Conservation (phyloP, 2,329 filamentous ascomycete genomes). For the Microsporum canis region DNA sequence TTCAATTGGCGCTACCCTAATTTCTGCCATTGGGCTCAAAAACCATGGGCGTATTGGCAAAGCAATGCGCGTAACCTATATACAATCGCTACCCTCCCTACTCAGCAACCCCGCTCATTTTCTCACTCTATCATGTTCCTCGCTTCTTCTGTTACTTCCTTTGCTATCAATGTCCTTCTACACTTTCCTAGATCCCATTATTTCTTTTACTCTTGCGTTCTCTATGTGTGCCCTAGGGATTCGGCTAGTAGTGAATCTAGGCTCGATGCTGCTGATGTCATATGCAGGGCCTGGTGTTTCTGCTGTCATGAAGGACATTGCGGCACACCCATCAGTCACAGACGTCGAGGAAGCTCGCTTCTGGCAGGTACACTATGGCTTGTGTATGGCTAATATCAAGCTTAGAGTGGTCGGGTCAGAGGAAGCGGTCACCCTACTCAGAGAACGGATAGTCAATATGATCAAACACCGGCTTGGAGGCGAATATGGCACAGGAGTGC, state of each 20-base stretch:
- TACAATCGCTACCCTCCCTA: slow-evolving; percentile 71
- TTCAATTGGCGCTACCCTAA: slow-evolving; percentile 68
- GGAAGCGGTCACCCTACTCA: slow-evolving; percentile 57
- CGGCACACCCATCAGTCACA: slow-evolving; percentile 62
- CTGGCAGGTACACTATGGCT: slow-evolving; percentile 96
- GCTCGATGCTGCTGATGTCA: slow-evolving; percentile 92
- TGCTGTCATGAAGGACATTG: slow-evolving; percentile 73
- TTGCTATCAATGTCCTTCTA: slow-evolving; percentile 72
- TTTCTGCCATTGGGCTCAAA: slow-evolving; percentile 75
- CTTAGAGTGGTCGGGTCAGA: slow-evolving; percentile 63
- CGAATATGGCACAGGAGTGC: slow-evolving; percentile 65
- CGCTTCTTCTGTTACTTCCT: slow-evolving; percentile 67
- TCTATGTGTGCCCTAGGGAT: slow-evolving; percentile 82
- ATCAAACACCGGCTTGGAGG: slow-evolving; percentile 80
- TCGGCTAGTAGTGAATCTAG: slow-evolving; percentile 72
- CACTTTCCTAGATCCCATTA: slow-evolving; percentile 67
- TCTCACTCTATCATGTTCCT: slow-evolving; percentile 77
- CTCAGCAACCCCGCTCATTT: slow-evolving; percentile 92
- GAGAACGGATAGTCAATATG: slow-evolving; percentile 63
- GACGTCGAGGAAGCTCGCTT: slow-evolving; percentile 84
- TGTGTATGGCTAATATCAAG: slow-evolving; percentile 91
- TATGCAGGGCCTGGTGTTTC: slow-evolving; percentile 54
- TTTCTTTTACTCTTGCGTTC: slow-evolving; percentile 70
- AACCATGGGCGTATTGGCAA: slow-evolving; percentile 90
- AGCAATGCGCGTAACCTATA: slow-evolving; percentile 75